These are phyloP conservation scores for Silene coronaria DNA, from an alignment of 179 eudicot species.

Conservation along the genomic window DNA sequence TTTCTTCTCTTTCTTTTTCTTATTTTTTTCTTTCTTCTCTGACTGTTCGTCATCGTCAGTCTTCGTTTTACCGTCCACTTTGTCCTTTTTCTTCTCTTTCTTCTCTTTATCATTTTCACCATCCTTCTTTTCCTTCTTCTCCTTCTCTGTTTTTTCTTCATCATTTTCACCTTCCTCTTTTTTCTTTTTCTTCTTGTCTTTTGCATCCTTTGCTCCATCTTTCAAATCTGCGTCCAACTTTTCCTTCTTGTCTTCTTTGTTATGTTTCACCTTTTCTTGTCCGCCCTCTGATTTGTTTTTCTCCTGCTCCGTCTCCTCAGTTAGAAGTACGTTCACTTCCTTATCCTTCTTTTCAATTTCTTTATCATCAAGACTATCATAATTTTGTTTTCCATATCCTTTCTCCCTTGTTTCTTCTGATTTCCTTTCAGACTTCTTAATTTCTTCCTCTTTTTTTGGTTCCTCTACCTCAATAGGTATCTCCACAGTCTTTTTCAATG, in stretches of 20 bases:
- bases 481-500: conserved; percentile 22
- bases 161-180: conserved; percentile 13
- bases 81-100: conserved; percentile 21
- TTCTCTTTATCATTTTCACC: conserved; percentile 10
- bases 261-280: conserved; percentile 14
- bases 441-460: conserved; percentile 29
- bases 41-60: conserved; percentile 19
- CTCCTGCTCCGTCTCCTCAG: conserved; percentile 7
- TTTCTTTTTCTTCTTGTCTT: conserved; percentile 22
- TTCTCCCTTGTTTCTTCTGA: conserved; percentile 12
- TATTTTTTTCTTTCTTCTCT: conserved; percentile 20
- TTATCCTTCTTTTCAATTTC: not conserved
- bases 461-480: conserved; percentile 29
- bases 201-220: conserved; percentile 22
- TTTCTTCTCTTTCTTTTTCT: conserved; percentile 27
- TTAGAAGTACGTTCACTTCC: not conserved
- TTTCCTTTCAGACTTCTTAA: conserved; percentile 1
- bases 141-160: conserved; percentile 15
- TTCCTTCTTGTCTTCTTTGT: conserved; percentile 23
- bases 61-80: conserved; percentile 19
- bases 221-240: conserved; percentile 20
- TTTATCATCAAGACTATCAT: conserved; percentile 3
- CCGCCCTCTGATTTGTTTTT: conserved; percentile 20
- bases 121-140: conserved; percentile 18
- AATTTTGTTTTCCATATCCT: conserved; percentile 18